A percentile compares a stretch with the other conserved stretches of the same genome.
Conservation (phyloP, 345 rosid genomes). For the Dipteronia dyeriana region DNA sequence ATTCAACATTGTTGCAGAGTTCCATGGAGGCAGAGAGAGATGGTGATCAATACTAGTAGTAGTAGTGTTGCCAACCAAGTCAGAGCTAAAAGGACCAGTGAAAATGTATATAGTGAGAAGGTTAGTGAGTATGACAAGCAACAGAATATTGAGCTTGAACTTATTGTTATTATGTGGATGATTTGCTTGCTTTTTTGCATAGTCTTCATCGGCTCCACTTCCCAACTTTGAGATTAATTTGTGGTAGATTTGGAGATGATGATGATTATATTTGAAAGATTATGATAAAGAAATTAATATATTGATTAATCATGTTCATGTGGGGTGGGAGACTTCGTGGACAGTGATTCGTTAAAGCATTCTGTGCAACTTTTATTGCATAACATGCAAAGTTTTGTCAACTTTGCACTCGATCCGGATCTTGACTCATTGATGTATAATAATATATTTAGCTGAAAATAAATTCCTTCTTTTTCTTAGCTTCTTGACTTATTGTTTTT, state of each 20-base stretch:
- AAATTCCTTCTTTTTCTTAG: no score
- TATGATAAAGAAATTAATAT: no score
- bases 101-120: conserved; percentile 44
- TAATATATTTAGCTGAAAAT: no score
- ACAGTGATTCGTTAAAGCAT: conserved; percentile 13
- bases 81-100: conserved; percentile 23
- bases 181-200: conserved; percentile 24
- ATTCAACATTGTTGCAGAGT: conserved; percentile 14
- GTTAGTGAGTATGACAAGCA: conserved; percentile 40
- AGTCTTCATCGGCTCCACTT: conserved; percentile 14
- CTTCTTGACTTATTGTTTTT: no score
- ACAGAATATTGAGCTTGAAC: conserved; percentile 42
- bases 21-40: conserved; percentile 4
- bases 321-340: neutral
- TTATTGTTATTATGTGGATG: conserved; percentile 5
- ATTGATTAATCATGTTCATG: no score
- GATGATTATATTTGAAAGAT: no score
- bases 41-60: neutral
- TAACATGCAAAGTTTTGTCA: neutral
- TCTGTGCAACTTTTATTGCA: neutral
- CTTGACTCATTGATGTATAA: neutral
- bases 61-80: neutral
- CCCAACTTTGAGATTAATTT: conserved; percentile 20
- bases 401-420: conserved; percentile 15
- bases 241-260: neutral